Conservation (phyloP, 2,329 filamentous ascomycete genomes). For the Botrytis elliptica region DNA sequence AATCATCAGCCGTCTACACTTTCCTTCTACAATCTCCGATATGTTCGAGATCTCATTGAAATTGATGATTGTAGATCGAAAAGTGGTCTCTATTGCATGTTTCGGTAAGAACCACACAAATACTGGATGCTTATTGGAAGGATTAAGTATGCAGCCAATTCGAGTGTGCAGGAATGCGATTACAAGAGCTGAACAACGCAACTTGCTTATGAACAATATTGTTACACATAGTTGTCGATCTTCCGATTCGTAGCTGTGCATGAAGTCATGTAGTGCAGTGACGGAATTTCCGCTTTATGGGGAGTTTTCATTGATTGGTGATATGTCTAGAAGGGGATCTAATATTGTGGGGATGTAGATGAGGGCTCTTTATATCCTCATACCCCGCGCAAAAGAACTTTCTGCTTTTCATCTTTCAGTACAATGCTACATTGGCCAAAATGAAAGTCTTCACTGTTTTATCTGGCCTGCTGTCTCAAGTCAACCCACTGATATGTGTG, state of each 20-base stretch:
- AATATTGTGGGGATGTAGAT: background rate
- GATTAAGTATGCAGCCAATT: background rate
- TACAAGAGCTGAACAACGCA: slow-evolving; percentile 8
- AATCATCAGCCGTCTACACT: background rate
- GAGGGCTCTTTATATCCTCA: background rate
- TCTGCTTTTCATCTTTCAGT: background rate
- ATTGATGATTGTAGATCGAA: background rate
- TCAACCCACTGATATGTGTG: background rate
- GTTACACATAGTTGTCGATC: background rate
- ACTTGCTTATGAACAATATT: background rate
- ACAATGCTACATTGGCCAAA: background rate
- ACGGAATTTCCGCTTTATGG: background rate
- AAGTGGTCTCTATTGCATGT: background rate
- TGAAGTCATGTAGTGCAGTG: background rate
- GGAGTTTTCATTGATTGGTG: background rate
- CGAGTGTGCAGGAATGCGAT: background rate
- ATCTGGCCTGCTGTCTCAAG: background rate
- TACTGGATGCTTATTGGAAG: background rate
- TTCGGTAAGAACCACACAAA: background rate
- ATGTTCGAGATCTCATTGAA: background rate
- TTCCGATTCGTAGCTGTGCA: background rate
- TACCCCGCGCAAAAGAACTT: background rate
- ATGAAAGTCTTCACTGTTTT: background rate
- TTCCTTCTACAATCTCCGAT: background rate
- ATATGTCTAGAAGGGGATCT: background rate